Evolutionary conservation across 495 filamentous ascomycete species (phyloP).

Genomic region (Terfezia claveryi): DNA sequence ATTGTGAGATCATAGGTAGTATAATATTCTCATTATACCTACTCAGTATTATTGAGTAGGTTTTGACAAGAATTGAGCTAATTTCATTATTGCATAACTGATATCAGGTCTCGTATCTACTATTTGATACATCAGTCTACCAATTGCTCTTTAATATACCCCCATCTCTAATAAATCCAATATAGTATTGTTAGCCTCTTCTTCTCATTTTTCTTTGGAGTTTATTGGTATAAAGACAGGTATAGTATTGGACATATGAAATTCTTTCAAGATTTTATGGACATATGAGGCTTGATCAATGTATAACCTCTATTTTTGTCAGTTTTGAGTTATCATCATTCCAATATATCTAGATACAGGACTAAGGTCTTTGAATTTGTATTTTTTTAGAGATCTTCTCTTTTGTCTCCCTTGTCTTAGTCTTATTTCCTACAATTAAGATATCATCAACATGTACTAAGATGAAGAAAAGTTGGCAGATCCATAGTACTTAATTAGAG

Average conservation of each 20-base stretch:
- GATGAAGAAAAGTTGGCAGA: not conserved
- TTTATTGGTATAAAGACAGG: not conserved
- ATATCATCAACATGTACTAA: not conserved
- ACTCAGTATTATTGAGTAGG: not conserved
- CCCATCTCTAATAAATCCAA: not conserved
- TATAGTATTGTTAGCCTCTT: not conserved
- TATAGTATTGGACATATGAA: no score
- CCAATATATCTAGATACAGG: not conserved
- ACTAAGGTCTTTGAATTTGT: not conserved
- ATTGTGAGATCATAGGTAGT: not conserved
- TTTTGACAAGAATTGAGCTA: not conserved
- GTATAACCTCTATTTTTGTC: not conserved
- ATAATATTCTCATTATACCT: not conserved
- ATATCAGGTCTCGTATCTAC: not conserved
- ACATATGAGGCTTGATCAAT: no score
- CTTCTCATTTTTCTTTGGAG: not conserved
- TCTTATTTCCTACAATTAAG: not conserved
- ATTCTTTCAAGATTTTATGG: no score
- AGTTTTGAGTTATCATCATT: not conserved
- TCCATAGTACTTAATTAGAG: not conserved
- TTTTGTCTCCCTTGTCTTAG: not conserved
- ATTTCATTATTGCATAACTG: not conserved
- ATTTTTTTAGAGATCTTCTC: not conserved
- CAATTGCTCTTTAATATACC: not conserved
- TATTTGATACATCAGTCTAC: not conserved